These are phyloP conservation scores for Gamarada debralockiae DNA, from an alignment of 495 filamentous ascomycete species.

Conservation along the genomic window DNA sequence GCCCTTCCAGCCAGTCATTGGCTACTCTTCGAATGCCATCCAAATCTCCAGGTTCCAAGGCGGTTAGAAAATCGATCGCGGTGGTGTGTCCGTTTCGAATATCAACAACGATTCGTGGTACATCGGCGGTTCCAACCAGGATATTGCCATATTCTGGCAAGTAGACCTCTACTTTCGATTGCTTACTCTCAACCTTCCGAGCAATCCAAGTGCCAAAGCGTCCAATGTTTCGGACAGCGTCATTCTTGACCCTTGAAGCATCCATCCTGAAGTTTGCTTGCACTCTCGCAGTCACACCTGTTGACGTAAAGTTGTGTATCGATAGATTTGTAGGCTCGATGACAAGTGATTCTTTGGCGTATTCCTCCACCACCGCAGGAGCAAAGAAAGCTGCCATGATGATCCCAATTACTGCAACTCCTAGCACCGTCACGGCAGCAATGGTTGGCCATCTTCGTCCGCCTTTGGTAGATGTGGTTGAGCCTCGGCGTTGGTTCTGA, in stretches of 20 bases:
- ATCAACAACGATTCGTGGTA: slow-evolving; percentile 70
- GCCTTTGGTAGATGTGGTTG: slow-evolving; percentile 14
- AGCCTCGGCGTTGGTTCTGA: slow-evolving; percentile 11
- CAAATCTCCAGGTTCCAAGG: slow-evolving; percentile 71
- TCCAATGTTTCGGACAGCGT: slow-evolving; percentile 68
- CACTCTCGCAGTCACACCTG: slow-evolving; percentile 73
- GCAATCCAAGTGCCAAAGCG: slow-evolving; percentile 79
- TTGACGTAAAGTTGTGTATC: slow-evolving; percentile 73
- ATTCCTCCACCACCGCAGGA: slow-evolving; percentile 75
- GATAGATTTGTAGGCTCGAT: slow-evolving; percentile 78
- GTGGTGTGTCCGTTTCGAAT: slow-evolving; percentile 75
- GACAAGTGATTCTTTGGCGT: slow-evolving; percentile 76
- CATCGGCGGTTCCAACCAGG: slow-evolving; percentile 67
- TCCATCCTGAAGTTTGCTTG: slow-evolving; percentile 79
- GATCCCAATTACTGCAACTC: slow-evolving; percentile 36
- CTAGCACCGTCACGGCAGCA: slow-evolving; percentile 41
- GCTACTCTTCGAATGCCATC: slow-evolving; percentile 75
- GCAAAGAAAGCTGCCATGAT: slow-evolving; percentile 69
- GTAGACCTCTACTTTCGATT: slow-evolving; percentile 70
- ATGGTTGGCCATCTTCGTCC: slow-evolving; percentile 29
- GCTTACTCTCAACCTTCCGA: slow-evolving; percentile 60
- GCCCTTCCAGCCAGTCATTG: slow-evolving; percentile 82
- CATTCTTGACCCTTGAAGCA: slow-evolving; percentile 64
- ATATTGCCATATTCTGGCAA: slow-evolving; percentile 79
- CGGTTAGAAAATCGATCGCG: slow-evolving; percentile 69